Conservation (phyloP, 2,329 filamentous ascomycete species). For the Xylaria polymorpha region DNA sequence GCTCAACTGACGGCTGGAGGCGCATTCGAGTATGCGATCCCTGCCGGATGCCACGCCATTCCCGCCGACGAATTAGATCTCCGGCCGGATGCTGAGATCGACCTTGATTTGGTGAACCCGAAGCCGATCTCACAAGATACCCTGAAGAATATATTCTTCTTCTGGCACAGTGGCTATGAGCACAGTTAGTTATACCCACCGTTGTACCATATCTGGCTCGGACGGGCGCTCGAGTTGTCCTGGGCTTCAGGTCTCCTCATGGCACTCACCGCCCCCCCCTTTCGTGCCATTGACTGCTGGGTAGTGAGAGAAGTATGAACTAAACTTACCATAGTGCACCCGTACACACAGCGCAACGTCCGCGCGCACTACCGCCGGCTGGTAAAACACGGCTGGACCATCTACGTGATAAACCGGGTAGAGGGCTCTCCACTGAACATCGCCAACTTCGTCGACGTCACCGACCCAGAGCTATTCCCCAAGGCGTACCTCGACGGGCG, state of each 20-base stretch:
- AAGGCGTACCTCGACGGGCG: constrained; percentile 61
- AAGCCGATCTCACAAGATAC: constrained; percentile 49
- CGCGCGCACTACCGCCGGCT: constrained; percentile 66
- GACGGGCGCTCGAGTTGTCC: not conserved
- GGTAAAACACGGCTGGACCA: constrained; percentile 61
- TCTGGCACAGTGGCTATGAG: constrained; percentile 64
- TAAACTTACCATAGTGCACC: constrained; percentile 53
- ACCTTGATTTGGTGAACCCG: constrained; percentile 56
- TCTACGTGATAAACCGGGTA: constrained; percentile 62
- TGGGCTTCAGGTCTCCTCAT: not conserved
- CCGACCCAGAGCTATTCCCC: constrained; percentile 59
- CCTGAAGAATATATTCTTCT: constrained; percentile 69
- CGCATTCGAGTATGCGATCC: constrained; percentile 48
- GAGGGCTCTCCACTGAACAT: constrained; percentile 60
- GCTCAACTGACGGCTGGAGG: constrained; percentile 15
- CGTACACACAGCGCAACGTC: constrained; percentile 64
- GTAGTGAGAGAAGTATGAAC: constrained; percentile 10
- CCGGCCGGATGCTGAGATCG: constrained; percentile 59
- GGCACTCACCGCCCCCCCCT: not conserved
- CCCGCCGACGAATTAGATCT: constrained; percentile 56
- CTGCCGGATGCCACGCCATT: constrained; percentile 56
- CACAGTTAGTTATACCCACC: constrained; percentile 43
- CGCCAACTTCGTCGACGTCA: constrained; percentile 60
- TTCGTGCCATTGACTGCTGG: not conserved
- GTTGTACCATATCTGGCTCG: no score